Conservation (phyloP, 495 filamentous ascomycete genomes). For the Neurospora sp. region DNA sequence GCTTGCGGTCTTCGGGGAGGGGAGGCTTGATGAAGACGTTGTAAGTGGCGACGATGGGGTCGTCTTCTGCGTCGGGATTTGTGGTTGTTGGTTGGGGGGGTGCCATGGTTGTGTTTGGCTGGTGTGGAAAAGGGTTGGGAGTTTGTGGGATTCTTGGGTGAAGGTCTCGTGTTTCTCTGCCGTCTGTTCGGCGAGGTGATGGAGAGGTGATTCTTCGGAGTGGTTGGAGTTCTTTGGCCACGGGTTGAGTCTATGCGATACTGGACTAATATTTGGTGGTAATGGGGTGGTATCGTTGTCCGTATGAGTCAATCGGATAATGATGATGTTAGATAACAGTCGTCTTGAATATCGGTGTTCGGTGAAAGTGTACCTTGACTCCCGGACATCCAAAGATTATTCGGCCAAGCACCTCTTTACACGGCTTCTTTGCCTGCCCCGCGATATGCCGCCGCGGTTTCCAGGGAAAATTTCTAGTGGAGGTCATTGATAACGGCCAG, state of each 20-base stretch:
- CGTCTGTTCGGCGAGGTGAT: not conserved
- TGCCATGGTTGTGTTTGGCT: not conserved
- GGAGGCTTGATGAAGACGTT: conserved; percentile 37
- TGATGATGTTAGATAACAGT: not conserved
- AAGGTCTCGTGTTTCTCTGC: not conserved
- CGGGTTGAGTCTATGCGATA: not conserved
- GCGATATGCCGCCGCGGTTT: not conserved
- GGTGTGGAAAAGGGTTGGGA: not conserved
- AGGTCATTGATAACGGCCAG: not conserved
- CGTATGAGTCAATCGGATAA: not conserved
- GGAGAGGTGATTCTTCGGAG: not conserved
- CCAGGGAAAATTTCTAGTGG: not conserved
- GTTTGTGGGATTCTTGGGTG: not conserved
- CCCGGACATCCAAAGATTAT: not conserved
- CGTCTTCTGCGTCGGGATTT: conserved; percentile 19
- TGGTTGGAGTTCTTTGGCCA: not conserved
- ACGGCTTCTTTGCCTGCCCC: not conserved
- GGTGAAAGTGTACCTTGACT: too few relatives aligned
- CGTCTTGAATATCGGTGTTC: not conserved
- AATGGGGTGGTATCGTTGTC: not conserved
- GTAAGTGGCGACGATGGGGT: conserved; percentile 40
- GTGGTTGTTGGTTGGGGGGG: not conserved
- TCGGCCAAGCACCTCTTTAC: not conserved
- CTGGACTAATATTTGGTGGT: not conserved
- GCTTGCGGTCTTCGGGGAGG: conserved; percentile 29